A percentile compares a stretch with the other conserved stretches of the same genome.
phyloP scores from a whole-genome alignment of 2,329 filamentous ascomycete species.

The Mollisia scopiformis region DNA sequence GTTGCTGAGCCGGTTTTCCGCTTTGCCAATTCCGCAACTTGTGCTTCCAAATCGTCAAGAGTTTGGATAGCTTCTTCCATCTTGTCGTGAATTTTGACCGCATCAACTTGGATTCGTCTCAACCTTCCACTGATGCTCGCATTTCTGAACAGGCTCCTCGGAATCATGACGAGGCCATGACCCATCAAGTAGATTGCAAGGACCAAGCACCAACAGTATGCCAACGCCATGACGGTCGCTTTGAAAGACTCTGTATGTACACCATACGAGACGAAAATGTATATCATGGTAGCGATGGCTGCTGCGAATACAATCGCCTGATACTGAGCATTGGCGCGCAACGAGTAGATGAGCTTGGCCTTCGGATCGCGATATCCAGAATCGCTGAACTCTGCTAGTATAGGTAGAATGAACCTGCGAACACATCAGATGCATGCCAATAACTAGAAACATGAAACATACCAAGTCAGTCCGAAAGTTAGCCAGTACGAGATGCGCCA shows the following conservation, averaged over 20 bases:
- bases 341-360: constrained; percentile 79
- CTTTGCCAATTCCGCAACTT: constrained; percentile 77
- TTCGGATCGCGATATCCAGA: constrained; percentile 88
- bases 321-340: constrained; percentile 86
- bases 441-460: constrained; percentile 31
- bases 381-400: constrained; percentile 93
- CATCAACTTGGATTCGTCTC: constrained; percentile 74
- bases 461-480: constrained; percentile 95
- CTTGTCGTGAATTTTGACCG: constrained; percentile 82
- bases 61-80: constrained; percentile 82
- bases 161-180: constrained; percentile 91
- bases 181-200: constrained; percentile 98
- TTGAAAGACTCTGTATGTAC: constrained; percentile 76
- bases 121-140: constrained; percentile 76
- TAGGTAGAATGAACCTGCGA: constrained; percentile 80
- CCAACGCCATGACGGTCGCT: constrained; percentile 85
- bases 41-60: constrained; percentile 79
- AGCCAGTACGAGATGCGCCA: constrained; percentile 98
- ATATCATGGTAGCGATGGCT: constrained; percentile 73
- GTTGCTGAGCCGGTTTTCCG: constrained; percentile 78
- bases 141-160: constrained; percentile 77
- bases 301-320: constrained; percentile 78
- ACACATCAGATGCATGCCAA: constrained; percentile 7
- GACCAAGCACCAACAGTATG: constrained; percentile 90
- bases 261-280: constrained; percentile 80